These are phyloP conservation scores for Phialemoniopsis sp. DNA, from an alignment of 2,329 filamentous ascomycete species.

Conservation along the genomic window DNA sequence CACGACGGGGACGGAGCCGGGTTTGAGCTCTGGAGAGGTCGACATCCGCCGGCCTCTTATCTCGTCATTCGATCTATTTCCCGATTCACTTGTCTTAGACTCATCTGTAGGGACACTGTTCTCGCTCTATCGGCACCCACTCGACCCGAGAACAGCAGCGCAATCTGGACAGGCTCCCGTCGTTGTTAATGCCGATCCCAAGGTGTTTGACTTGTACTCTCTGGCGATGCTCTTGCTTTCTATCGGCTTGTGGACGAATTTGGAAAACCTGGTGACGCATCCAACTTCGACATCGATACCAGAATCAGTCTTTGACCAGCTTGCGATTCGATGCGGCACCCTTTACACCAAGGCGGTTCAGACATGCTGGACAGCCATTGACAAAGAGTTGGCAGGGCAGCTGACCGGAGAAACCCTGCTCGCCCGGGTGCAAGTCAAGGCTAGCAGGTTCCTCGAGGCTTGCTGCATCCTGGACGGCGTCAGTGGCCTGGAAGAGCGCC, in stretches of 20 bases:
- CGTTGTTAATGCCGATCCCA: conserved; percentile 45
- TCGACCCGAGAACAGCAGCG: conserved; percentile 48
- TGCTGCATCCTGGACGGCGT: conserved; percentile 59
- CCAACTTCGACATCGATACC: conserved; percentile 47
- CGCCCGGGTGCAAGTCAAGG: conserved; percentile 47
- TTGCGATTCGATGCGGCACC: conserved; percentile 66
- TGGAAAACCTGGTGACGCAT: conserved; percentile 48
- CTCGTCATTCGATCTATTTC: conserved; percentile 73
- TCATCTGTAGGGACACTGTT: conserved; percentile 18
- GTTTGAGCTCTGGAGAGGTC: conserved; percentile 38
- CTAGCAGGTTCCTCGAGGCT: conserved; percentile 55
- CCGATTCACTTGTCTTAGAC: conserved; percentile 32
- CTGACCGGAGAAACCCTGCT: conserved; percentile 45
- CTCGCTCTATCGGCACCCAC: conserved; percentile 61
- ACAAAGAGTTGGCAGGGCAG: conserved; percentile 50
- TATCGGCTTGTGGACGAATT: conserved; percentile 70
- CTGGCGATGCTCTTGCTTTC: conserved; percentile 70
- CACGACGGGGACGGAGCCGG: conserved; percentile 33
- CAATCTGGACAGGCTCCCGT: conserved; percentile 37
- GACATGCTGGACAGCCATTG: conserved; percentile 67
- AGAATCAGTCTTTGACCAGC: conserved; percentile 56
- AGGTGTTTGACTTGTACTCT: conserved; percentile 66
- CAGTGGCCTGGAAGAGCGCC: conserved; percentile 49
- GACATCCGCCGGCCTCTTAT: conserved; percentile 67
- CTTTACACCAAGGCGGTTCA: conserved; percentile 73